Base-by-base conservation (phyloP, 306 rosid genomes). In the Trifolium fragiferum region DNA sequence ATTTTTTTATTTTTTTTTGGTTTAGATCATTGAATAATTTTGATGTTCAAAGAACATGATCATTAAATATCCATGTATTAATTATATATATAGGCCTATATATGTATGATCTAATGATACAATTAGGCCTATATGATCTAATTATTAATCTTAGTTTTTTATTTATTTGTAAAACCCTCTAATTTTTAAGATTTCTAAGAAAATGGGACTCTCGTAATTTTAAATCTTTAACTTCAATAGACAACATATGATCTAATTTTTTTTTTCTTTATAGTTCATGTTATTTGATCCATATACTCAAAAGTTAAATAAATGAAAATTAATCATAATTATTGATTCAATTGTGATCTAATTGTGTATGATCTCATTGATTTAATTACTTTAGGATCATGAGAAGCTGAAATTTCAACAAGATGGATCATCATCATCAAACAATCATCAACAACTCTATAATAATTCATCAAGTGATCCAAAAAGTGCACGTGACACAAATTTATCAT, bases 371-470 rank as follows among this genome's bases (percentile, higher is more conserved):
- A n/a, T 13, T 55, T 57, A 5, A 55, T 55, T 13, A 25, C 10
- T 67, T 50, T 64, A 86, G 88, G 84, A 19, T 50, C 35, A 46
- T 44, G 76, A 47, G 63, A 77, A 55, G 58, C 25, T 62, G 49
- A 75, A 37, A 58, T 23, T 64, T 73, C 59, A 82, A 2, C 82
- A 61, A 33, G 84, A 84, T 23, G 63, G 63, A 57, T 57, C 63
- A 87, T 83, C 63, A 87, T 83, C 86, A 85, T 76, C 81, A 67
- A 79, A 72, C 71, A 72, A 68, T 15, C 40, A 57, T 21, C 50
- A 47, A 37, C 64, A 77, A 50, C 41, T 76, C 64, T 58, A 68
- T 33, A 71, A 73, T 33, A 67, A 70, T 78, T 55, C 80, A 77
- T 54, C 60, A 5, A 23, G 66, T 62, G 81, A 73, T 11, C 30